phyloP scores from a whole-genome alignment of 805 yeast genomes.

The Nakazawaea molendinolei region DNA sequence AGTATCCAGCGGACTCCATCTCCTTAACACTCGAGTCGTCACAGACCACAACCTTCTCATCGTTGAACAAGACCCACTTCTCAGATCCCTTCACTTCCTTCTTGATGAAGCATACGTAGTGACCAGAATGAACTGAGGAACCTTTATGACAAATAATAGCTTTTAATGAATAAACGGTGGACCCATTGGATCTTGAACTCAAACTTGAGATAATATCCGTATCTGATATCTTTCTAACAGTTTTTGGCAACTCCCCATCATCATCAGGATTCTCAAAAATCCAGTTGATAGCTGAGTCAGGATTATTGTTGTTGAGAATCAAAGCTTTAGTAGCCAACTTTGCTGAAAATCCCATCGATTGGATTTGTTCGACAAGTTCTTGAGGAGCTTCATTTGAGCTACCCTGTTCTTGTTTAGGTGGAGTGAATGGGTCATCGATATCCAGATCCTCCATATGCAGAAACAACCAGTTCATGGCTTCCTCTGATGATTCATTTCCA shows the following conservation, averaged over 20 bases:
- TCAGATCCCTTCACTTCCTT: conserved; percentile 31
- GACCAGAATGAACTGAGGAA: conserved; percentile 84
- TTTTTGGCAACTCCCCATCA: conserved; percentile 36
- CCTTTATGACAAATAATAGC: conserved; percentile 88
- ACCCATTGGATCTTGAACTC: conserved; percentile 3
- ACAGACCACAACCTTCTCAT: conserved; percentile 74
- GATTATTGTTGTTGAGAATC: conserved; percentile 46
- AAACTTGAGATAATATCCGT: conserved; percentile 7
- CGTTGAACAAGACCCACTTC: conserved; percentile 79
- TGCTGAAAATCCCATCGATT: conserved; percentile 72
- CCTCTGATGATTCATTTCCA: conserved; percentile 57
- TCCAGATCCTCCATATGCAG: conserved; percentile 82
- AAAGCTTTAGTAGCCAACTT: conserved; percentile 72
- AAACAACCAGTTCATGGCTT: conserved; percentile 87
- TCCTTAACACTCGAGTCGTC: conserved; percentile 34
- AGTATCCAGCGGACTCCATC: conserved; percentile 38
- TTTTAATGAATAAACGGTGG: conserved; percentile 36
- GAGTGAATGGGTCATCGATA: conserved; percentile 56
- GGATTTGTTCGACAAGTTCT: conserved; percentile 40
- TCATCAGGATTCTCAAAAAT: conserved; percentile 77
- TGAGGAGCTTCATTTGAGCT: conserved; percentile 20
- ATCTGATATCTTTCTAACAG: neutral
- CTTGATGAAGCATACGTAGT: conserved; percentile 73
- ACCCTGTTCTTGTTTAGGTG: conserved; percentile 17
- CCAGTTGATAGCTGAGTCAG: conserved; percentile 87